Evolutionary conservation across 108 stramenopile genomes (phyloP), one percentile per base, ranked within the genome.

Genomic region (Poteriospumella lacustris): DNA sequence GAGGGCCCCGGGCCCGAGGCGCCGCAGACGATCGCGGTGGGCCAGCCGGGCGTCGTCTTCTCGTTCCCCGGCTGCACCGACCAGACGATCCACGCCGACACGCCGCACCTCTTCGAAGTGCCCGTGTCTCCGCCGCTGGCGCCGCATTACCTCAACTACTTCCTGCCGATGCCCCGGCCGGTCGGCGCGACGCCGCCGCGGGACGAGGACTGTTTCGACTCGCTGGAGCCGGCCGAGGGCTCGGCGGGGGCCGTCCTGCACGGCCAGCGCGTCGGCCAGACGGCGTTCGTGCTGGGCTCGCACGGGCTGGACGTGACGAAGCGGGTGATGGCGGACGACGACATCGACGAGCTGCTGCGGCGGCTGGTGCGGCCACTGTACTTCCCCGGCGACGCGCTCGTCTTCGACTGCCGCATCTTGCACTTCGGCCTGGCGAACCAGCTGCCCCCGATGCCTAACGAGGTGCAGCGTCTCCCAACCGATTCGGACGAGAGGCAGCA

Each of bases 71-170:
- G 92, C 28, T 68, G 82, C 40, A 88, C 83, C 38, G 93, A 94
- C 68, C 93, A 94, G 81, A 89, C 91, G 0, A 83, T 92, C 9
- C 93, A 94, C 77, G 92, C 93, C 2, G 93, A 94, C 68, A 89
- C 91, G 31, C 90, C 92, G 0, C 93, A 94, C 78, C 78, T 94
- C 43, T 94, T 90, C 77, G 91, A 92, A 58, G 79, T 85, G 69
- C 24, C 82, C 29, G 80, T 86, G 42, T 84, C 90, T 1, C 93
- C 93, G 2, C 89, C 89, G 31, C 85, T 91, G 3, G 91, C 93
- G 2, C 89, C 89, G 31, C 92, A 94, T 79, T 94, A 94, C 76
- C 77, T 88, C 59, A 94, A 94, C 76, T 62, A 86, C 15, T 94
- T 94, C 79, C 1, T 70, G 1, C 2, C 1, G 43, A 9, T 29